These are phyloP conservation scores for Lichenothelia convexa DNA, from an alignment of 495 filamentous ascomycete genomes.

Conservation along the genomic window DNA sequence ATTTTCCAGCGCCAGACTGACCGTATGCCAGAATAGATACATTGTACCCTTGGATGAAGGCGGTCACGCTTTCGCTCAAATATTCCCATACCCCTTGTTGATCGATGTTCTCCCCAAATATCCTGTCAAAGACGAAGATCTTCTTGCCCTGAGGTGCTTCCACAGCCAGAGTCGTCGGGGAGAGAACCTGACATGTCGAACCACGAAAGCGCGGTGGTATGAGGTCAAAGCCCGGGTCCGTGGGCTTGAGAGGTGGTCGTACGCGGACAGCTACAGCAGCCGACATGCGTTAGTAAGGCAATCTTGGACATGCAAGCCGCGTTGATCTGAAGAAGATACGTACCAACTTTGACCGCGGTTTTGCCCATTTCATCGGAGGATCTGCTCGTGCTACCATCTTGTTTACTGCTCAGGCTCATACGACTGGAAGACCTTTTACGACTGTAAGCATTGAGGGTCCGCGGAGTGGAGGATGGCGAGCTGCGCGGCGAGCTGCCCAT, in stretches of 20 bases:
- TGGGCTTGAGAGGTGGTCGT: slow-evolving; percentile 65
- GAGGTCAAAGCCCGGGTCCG: slow-evolving; percentile 82
- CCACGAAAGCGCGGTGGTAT: slow-evolving; percentile 91
- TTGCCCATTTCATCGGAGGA: slow-evolving; percentile 76
- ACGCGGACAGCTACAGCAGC: slow-evolving; percentile 64
- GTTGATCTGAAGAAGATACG: slow-evolving; percentile 23
- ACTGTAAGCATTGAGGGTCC: too few species aligned
- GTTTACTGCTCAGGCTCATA: slow-evolving; percentile 70
- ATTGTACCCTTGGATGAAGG: slow-evolving; percentile 95
- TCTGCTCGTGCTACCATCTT: slow-evolving; percentile 61
- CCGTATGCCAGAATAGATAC: slow-evolving; percentile 95
- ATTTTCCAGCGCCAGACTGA: slow-evolving; percentile 99
- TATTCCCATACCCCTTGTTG: slow-evolving; percentile 96
- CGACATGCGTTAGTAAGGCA: slow-evolving; percentile 1
- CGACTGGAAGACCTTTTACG: too few species aligned
- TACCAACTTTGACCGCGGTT: slow-evolving; percentile 99
- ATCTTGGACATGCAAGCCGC: background rate
- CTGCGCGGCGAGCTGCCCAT: too few species aligned
- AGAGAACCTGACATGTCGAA: slow-evolving; percentile 77
- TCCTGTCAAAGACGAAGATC: slow-evolving; percentile 86
- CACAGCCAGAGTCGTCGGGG: slow-evolving; percentile 66
- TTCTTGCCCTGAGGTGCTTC: slow-evolving; percentile 86
- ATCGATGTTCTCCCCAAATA: slow-evolving; percentile 66
- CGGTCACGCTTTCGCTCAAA: slow-evolving; percentile 69
- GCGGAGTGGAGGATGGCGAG: too few species aligned